A percentile compares a stretch with the other conserved stretches of the same genome.
Evolutionary conservation across 2,329 filamentous ascomycete genomes (phyloP).

Genomic region (Calonectria naviculata): DNA sequence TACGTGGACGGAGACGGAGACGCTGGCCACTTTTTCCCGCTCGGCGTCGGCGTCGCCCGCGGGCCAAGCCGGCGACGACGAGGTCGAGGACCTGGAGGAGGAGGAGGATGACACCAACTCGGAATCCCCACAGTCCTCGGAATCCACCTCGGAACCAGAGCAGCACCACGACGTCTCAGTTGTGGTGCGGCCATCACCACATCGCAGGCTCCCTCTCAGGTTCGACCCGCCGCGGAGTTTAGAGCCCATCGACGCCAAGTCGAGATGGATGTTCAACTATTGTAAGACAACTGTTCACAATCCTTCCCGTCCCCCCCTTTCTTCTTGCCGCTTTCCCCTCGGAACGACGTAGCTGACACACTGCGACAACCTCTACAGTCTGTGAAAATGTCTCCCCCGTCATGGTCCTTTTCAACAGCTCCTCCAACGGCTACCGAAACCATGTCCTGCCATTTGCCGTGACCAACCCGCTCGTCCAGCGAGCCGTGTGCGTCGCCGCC

Average conservation of each 20-base stretch:
- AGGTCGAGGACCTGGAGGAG: neutral
- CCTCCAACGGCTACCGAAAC: slow-evolving; percentile 23
- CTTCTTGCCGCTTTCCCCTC: neutral
- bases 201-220: neutral
- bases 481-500: slow-evolving; percentile 23
- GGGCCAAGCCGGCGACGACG: neutral
- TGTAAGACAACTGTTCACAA: slow-evolving; percentile 14
- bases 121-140: slow-evolving; percentile 14
- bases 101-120: slow-evolving; percentile 7
- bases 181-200: neutral
- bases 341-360: neutral
- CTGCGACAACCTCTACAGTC: neutral
- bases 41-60: neutral
- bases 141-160: slow-evolving; percentile 12
- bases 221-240: neutral
- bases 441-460: slow-evolving; percentile 18
- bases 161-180: neutral
- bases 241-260: slow-evolving; percentile 16
- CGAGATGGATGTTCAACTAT: slow-evolving; percentile 25
- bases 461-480: slow-evolving; percentile 17
- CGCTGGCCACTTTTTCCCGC: neutral
- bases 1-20: slow-evolving; percentile 10
- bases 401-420: slow-evolving; percentile 22
- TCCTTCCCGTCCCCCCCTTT: neutral
- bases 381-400: slow-evolving; percentile 20